These are phyloP conservation scores for Hygrophoropsis aurantiaca DNA, from an alignment of 768 basidiomycete species.

Conservation along the genomic window DNA sequence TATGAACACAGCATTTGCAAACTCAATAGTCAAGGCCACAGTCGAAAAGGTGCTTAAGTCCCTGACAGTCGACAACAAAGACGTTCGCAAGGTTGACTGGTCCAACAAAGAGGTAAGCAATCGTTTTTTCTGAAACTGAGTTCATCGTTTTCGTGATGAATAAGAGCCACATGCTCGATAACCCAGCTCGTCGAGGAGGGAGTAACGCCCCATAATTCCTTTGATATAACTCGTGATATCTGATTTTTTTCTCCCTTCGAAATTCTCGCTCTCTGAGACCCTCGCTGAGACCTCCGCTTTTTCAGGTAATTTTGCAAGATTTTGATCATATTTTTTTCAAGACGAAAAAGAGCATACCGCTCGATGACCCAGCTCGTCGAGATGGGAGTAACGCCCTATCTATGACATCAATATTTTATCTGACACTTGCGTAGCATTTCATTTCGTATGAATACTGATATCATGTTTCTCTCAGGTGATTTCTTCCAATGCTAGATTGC, in stretches of 20 bases:
- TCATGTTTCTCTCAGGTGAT: background rate
- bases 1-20: slow-evolving; percentile 4
- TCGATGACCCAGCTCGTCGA: slow-evolving; percentile 1
- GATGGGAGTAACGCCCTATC: slow-evolving; percentile 1
- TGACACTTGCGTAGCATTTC: background rate
- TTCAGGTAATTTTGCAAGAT: slow-evolving; percentile 20
- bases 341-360: background rate
- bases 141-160: slow-evolving; percentile 47
- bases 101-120: slow-evolving; percentile 87
- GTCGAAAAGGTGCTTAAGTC: slow-evolving; percentile 84
- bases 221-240: slow-evolving; percentile 13
- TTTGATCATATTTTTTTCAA: background rate
- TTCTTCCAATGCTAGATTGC: background rate
- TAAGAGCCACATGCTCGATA: slow-evolving; percentile 83
- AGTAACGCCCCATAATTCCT: slow-evolving; percentile 81
- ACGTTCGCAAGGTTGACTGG: slow-evolving; percentile 94
- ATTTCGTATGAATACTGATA: background rate
- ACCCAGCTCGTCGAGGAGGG: slow-evolving; percentile 97
- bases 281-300: slow-evolving; percentile 3
- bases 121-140: slow-evolving; percentile 40
- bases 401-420: slow-evolving; percentile 7
- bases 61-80: slow-evolving; percentile 78
- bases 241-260: slow-evolving; percentile 1
- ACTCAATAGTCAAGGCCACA: slow-evolving; percentile 53
- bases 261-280: background rate